Evolutionary conservation across 164 flowering plant species (phyloP), one percentile per base, ranked within the genome.

Genomic region (Warburgia ugandensis): DNA sequence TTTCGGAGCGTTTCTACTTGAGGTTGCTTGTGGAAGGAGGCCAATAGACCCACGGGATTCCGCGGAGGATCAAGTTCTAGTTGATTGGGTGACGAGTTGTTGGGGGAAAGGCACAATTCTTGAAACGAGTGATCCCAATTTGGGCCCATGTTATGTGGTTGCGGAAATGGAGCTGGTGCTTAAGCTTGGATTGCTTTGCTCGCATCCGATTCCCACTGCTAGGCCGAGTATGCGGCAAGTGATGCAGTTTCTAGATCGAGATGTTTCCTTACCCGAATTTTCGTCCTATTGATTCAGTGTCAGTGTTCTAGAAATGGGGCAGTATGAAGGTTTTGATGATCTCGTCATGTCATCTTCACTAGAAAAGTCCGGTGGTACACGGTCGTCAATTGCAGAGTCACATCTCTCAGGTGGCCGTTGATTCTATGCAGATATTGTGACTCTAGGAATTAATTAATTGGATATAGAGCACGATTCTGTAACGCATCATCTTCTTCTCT

Each of bases 11-110:
- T n/a, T n/a, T n/a, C n/a, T n/a, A n/a, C n/a, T n/a, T n/a, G n/a
- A n/a, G n/a, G n/a, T n/a, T n/a, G n/a, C n/a, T n/a, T n/a, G n/a
- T n/a, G n/a, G n/a, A n/a, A n/a, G n/a, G n/a, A n/a, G n/a, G n/a
- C n/a, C n/a, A n/a, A n/a, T n/a, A n/a, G n/a, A n/a, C n/a, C n/a
- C n/a, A n/a, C n/a, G n/a, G n/a, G n/a, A n/a, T n/a, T 38, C 42
- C 8, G 19, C 19, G 19, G 86, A 77, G 14, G 77, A 73, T 61
- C 2, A 66, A 41, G 69, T 77, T 11, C 16, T 54, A 37, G 37
- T 54, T 23, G 48, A 51, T 25, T 56, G 60, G 60, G 52, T 56
- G 45, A 26, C 11, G 23, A 7, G 17, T 31, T 36, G 29, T 14
- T 51, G 17, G 29, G 22, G 23, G 26, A 27, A 21, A 27, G 68